These are phyloP conservation scores for Babesia sp. DNA, from an alignment of 169 alveolate species.

Conservation along the genomic window DNA sequence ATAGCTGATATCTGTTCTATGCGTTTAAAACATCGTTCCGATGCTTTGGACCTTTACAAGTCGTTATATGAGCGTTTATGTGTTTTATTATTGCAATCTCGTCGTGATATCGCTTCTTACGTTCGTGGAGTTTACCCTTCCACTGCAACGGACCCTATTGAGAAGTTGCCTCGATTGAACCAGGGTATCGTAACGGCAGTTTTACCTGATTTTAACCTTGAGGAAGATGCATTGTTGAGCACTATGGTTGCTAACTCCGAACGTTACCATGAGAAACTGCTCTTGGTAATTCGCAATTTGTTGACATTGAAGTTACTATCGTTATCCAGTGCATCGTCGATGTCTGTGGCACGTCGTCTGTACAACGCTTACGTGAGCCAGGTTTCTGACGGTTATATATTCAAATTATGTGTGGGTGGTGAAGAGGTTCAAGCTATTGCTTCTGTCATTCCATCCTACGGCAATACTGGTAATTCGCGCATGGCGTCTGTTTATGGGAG, in stretches of 20 bases:
- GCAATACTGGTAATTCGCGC: neutral
- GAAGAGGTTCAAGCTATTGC: neutral
- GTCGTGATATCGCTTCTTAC: slow-evolving; percentile 10
- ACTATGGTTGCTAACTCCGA: slow-evolving; percentile 24
- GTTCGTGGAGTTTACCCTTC: slow-evolving; percentile 17
- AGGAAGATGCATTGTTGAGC: slow-evolving; percentile 28
- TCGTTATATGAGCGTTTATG: slow-evolving; percentile 42
- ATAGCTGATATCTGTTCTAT: slow-evolving; percentile 23
- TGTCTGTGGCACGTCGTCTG: slow-evolving; percentile 48
- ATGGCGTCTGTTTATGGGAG: slow-evolving; percentile 30
- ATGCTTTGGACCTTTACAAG: slow-evolving; percentile 43
- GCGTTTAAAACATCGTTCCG: slow-evolving; percentile 15
- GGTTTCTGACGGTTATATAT: slow-evolving; percentile 42
- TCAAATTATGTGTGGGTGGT: slow-evolving; percentile 2
- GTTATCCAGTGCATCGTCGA: slow-evolving; percentile 26
- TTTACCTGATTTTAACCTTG: neutral
- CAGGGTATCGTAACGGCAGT: neutral
- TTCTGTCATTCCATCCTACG: neutral
- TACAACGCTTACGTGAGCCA: slow-evolving; percentile 65
- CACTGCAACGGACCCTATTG: neutral
- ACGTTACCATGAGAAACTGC: slow-evolving; percentile 20
- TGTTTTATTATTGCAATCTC: neutral
- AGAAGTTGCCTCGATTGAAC: slow-evolving; percentile 6
- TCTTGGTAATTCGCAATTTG: slow-evolving; percentile 36
- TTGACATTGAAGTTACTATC: slow-evolving; percentile 47